Conservation (phyloP, 306 rosid species). For the Vicia villosa region DNA sequence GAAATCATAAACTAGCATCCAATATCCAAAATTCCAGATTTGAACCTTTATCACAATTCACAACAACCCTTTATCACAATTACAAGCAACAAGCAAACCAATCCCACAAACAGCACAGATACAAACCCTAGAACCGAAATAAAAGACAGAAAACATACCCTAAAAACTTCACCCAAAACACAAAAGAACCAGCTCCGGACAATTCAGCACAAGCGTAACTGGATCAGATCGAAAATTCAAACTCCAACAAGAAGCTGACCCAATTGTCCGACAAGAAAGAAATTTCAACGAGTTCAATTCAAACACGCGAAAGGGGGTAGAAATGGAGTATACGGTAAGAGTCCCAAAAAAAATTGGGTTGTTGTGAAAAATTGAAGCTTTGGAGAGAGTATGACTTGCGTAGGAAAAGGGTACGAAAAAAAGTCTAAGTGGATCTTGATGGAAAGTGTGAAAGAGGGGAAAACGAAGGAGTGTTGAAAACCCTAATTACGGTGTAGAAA, state of each 20-base stretch:
- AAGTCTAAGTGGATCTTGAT: slow-evolving; percentile 14
- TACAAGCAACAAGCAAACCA: slow-evolving; percentile 12
- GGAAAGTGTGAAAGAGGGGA: slow-evolving; percentile 26
- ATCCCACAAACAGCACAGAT: slow-evolving; percentile 41
- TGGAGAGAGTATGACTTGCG: slow-evolving; percentile 10
- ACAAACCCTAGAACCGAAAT: slow-evolving; percentile 45
- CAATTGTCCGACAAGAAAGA: background rate
- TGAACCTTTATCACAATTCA: slow-evolving; percentile 25
- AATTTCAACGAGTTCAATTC: background rate
- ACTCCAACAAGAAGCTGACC: background rate
- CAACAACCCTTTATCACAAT: slow-evolving; percentile 10
- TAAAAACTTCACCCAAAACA: slow-evolving; percentile 10
- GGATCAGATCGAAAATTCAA: slow-evolving; percentile 32
- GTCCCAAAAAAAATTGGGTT: background rate
- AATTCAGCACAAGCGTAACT: slow-evolving; percentile 8
- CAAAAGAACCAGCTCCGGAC: slow-evolving; percentile 20
- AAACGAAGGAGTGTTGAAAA: slow-evolving; percentile 24
- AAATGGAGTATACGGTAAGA: slow-evolving; percentile 1
- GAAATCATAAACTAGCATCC: slow-evolving; percentile 31
- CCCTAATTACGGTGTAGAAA: slow-evolving; percentile 31
- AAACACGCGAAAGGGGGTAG: background rate
- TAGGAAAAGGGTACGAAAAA: slow-evolving; percentile 13
- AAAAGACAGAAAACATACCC: slow-evolving; percentile 55
- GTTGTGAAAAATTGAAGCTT: slow-evolving; percentile 38
- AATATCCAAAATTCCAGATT: slow-evolving; percentile 17